phyloP scores from a whole-genome alignment of 345 rosid species.

The Erysimum cheiranthoides region DNA sequence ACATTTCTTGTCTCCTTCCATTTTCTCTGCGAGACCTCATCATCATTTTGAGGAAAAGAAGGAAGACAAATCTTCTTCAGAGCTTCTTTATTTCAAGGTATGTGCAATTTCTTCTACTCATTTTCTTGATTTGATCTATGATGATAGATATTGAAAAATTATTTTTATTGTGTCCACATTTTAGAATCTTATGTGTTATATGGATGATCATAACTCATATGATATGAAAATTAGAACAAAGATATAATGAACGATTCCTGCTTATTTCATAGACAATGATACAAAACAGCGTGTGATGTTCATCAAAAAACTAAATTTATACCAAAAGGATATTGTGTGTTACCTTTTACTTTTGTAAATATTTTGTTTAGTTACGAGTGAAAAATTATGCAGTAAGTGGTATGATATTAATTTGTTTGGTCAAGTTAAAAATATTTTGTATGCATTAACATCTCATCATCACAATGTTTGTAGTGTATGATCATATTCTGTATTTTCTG shows the following conservation, averaged over 20 bases:
- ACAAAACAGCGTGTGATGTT: neutral
- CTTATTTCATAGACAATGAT: neutral
- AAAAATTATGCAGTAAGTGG: neutral
- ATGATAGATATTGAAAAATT: neutral
- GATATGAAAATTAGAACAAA: slow-evolving; percentile 20
- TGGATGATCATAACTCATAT: neutral
- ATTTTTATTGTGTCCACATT: neutral
- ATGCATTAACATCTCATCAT: slow-evolving; percentile 8
- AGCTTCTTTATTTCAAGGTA: slow-evolving; percentile 31
- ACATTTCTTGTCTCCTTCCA: slow-evolving; percentile 26
- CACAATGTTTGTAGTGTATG: slow-evolving; percentile 2
- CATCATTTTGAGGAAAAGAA: slow-evolving; percentile 14
- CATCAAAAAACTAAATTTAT: neutral
- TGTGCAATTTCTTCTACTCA: slow-evolving; percentile 19
- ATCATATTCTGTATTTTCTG: slow-evolving; percentile 11
- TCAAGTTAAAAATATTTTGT: neutral
- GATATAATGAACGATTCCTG: neutral
- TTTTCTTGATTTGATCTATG: neutral
- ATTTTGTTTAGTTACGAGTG: neutral
- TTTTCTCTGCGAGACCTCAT: slow-evolving; percentile 36
- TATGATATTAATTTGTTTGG: neutral
- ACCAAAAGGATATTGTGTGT: neutral
- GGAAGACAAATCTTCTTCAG: slow-evolving; percentile 25
- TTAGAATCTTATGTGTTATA: neutral
- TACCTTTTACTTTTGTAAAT: neutral